These are phyloP conservation scores for Murraya koenigii DNA, from an alignment of 345 rosid genomes.

Conservation along the genomic window DNA sequence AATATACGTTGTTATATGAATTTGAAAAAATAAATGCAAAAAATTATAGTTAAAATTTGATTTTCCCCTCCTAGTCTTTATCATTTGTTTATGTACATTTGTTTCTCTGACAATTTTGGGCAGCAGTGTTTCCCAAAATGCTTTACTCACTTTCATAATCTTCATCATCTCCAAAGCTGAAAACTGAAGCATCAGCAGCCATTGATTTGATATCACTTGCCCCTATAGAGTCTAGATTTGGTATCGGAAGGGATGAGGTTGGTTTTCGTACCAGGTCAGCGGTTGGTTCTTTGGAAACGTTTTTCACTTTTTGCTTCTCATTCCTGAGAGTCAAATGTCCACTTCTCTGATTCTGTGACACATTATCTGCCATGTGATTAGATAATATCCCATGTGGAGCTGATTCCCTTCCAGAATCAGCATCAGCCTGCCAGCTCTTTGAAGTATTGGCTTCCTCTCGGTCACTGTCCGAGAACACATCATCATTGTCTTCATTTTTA, in stretches of 20 bases:
- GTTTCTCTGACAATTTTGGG: not conserved
- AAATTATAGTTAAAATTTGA: not conserved
- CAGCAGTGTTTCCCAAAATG: not conserved
- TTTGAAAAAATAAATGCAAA: not conserved
- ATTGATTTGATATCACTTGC: constrained; percentile 70
- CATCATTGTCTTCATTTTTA: constrained; percentile 47
- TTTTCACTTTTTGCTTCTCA: constrained; percentile 10
- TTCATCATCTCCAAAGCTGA: constrained; percentile 83
- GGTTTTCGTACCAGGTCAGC: constrained; percentile 22
- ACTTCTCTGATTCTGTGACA: constrained; percentile 20
- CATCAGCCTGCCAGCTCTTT: constrained; percentile 22
- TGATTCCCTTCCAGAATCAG: constrained; percentile 7
- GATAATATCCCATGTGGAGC: constrained; percentile 11
- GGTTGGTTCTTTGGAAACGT: constrained; percentile 19
- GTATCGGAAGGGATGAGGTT: constrained; percentile 20
- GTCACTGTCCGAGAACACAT: constrained; percentile 82
- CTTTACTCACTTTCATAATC: constrained; percentile 70
- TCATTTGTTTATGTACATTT: not conserved
- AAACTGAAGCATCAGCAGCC: constrained; percentile 91
- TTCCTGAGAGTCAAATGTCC: constrained; percentile 25
- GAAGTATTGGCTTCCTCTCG: constrained; percentile 56
- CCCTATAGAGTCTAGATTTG: constrained; percentile 22
- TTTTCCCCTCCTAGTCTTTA: too few relatives aligned
- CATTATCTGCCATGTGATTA: constrained; percentile 20
- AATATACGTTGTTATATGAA: not conserved